These are phyloP conservation scores for Telopea speciosissima DNA, from an alignment of 177 flowering plant genomes.

Conservation along the genomic window DNA sequence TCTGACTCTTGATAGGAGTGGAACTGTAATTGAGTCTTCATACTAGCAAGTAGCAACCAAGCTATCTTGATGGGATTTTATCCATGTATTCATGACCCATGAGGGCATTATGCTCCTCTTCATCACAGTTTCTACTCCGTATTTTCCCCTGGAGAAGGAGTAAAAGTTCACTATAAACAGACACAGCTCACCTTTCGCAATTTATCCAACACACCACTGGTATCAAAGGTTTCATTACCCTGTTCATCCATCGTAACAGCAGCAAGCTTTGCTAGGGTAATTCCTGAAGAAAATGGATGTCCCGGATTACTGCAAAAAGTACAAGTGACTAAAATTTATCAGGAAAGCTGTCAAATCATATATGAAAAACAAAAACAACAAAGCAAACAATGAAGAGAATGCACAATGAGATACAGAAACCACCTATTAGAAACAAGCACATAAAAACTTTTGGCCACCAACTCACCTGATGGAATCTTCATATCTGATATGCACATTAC, in stretches of 20 bases:
- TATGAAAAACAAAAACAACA: not conserved
- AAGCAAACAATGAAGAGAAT: too few species aligned
- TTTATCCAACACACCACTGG: conserved; percentile 94
- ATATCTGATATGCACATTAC: conserved; percentile 96
- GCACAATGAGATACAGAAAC: conserved; percentile 5
- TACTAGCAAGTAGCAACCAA: too few species aligned
- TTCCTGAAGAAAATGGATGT: conserved; percentile 80
- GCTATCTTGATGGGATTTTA: too few species aligned
- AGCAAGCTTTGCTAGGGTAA: conserved; percentile 93
- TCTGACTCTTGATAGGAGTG: too few species aligned
- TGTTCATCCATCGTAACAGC: conserved; percentile 98
- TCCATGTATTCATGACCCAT: too few species aligned
- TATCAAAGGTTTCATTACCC: conserved; percentile 96
- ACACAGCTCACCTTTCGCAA: conserved; percentile 68
- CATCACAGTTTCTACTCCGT: too few species aligned
- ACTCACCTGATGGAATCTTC: conserved; percentile 83
- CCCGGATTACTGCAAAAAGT: conserved; percentile 69
- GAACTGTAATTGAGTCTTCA: too few species aligned
- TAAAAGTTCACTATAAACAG: not conserved
- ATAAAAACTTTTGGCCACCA: not conserved
- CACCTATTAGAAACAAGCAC: not conserved
- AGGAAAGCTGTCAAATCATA: not conserved
- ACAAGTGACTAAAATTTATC: not conserved
- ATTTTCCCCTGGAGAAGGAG: not conserved
- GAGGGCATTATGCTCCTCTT: too few species aligned